phyloP scores from a whole-genome alignment of 306 rosid genomes.

The Cucurbita moschata region DNA sequence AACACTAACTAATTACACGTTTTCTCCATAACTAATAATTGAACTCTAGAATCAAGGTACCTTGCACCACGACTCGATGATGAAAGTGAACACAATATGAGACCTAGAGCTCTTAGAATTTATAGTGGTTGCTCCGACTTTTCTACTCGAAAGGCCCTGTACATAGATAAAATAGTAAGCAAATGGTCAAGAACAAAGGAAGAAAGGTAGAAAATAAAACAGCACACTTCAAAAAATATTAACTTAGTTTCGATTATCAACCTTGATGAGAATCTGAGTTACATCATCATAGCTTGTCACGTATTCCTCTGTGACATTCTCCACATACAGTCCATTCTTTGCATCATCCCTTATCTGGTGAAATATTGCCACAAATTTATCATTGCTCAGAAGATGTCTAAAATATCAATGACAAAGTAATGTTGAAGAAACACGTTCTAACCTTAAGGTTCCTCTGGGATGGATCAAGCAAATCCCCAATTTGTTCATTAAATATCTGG shows the following conservation, averaged over 20 bases:
- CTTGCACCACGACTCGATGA: constrained; percentile 91
- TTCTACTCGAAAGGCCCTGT: constrained; percentile 96
- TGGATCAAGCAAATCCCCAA: constrained; percentile 45
- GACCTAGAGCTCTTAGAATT: constrained; percentile 91
- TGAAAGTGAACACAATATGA: constrained; percentile 69
- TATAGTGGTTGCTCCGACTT: constrained; percentile 78
- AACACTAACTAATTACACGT: background rate
- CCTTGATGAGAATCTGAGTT: constrained; percentile 81
- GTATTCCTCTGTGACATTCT: constrained; percentile 81
- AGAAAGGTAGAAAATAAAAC: background rate
- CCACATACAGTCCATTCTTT: constrained; percentile 49
- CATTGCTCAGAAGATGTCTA: background rate
- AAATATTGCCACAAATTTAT: constrained; percentile 8
- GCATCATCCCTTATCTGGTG: constrained; percentile 69
- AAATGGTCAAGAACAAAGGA: background rate
- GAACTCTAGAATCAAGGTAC: constrained; percentile 22
- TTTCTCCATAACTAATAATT: background rate
- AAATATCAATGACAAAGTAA: background rate
- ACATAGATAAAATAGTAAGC: background rate
- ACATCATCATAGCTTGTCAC: constrained; percentile 88
- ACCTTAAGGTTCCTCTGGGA: constrained; percentile 75
- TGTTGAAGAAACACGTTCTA: constrained; percentile 1
- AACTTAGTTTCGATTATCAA: constrained; percentile 7
- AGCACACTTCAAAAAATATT: background rate
- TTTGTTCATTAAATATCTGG: constrained; percentile 36